These are phyloP conservation scores for Phyllosticta ampelicida DNA, from an alignment of 2,329 filamentous ascomycete species.

Conservation along the genomic window DNA sequence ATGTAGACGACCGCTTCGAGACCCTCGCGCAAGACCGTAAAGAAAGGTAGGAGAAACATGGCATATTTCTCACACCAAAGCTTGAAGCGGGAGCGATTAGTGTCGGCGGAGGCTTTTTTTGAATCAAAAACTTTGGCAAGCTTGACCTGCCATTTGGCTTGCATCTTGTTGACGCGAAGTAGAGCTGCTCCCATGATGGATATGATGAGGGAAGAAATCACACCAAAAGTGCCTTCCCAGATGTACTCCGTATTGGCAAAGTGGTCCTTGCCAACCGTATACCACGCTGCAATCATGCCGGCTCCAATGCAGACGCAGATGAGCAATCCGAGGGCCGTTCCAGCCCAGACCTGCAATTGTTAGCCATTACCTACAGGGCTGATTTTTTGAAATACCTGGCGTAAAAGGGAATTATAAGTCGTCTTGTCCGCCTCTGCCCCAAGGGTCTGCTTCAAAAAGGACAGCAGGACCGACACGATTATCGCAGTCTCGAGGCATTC, in stretches of 20 bases:
- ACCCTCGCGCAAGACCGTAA: slow-evolving; percentile 75
- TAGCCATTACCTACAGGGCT: background rate
- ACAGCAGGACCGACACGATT: slow-evolving; percentile 71
- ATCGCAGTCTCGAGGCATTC: slow-evolving; percentile 75
- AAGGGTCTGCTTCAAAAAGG: slow-evolving; percentile 74
- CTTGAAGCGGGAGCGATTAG: slow-evolving; percentile 40
- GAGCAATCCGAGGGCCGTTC: slow-evolving; percentile 49
- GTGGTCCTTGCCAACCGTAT: slow-evolving; percentile 53
- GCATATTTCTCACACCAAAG: slow-evolving; percentile 66
- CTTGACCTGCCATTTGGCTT: slow-evolving; percentile 80
- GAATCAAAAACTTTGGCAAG: slow-evolving; percentile 58
- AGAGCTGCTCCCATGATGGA: slow-evolving; percentile 70
- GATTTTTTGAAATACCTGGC: slow-evolving; percentile 42
- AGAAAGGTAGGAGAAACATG: slow-evolving; percentile 77
- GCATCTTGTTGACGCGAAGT: slow-evolving; percentile 70
- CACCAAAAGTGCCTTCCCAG: slow-evolving; percentile 69
- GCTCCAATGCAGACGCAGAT: slow-evolving; percentile 56
- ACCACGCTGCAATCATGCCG: slow-evolving; percentile 60
- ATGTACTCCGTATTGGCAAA: slow-evolving; percentile 62
- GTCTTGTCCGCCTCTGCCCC: slow-evolving; percentile 49
- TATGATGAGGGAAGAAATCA: slow-evolving; percentile 70
- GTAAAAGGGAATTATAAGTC: slow-evolving; percentile 56
- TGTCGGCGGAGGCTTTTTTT: slow-evolving; percentile 22
- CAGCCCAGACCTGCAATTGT: slow-evolving; percentile 51
- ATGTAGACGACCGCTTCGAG: slow-evolving; percentile 80